Conservation (phyloP, 768 basidiomycete species). For the Omphalotus guepiniiformis region DNA sequence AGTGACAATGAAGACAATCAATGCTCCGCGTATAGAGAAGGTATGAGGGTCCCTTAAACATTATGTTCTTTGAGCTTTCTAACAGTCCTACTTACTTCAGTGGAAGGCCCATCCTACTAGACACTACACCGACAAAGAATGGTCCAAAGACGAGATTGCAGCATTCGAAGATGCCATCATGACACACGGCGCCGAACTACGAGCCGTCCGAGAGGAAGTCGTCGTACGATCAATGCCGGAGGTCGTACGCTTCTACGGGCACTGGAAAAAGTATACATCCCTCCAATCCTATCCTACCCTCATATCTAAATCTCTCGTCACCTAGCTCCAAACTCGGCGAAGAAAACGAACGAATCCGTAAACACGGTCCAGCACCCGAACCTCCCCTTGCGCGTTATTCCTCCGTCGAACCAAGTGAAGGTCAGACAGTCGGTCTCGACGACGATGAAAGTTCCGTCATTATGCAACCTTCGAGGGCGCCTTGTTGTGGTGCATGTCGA, state of each 20-base stretch:
- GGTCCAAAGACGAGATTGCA: conserved; percentile 63
- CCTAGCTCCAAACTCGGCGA: conserved; percentile 63
- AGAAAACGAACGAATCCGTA: conserved; percentile 52
- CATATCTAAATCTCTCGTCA: conserved; percentile 6
- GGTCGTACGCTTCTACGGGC: conserved; percentile 79
- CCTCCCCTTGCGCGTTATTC: conserved; percentile 23
- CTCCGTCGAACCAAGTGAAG: conserved; percentile 29
- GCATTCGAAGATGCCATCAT: conserved; percentile 75
- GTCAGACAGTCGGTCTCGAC: conserved; percentile 44
- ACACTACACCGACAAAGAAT: conserved; percentile 64
- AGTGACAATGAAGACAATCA: conserved; percentile 56
- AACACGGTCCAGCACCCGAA: conserved; percentile 31
- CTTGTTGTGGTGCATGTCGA: conserved; percentile 79
- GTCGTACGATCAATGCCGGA: conserved; percentile 66
- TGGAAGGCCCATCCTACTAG: conserved; percentile 67
- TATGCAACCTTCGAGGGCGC: conserved; percentile 47
- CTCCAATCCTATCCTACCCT: not conserved
- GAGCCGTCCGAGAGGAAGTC: conserved; percentile 72
- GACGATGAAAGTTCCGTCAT: conserved; percentile 82
- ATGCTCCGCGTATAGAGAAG: conserved; percentile 55
- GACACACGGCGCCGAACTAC: conserved; percentile 75
- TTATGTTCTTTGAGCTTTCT: conserved; percentile 6
- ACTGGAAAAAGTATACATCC: conserved; percentile 73
- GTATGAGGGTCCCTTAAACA: conserved; percentile 30
- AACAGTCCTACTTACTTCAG: conserved; percentile 28